Evolutionary conservation across 2,329 filamentous ascomycete genomes (phyloP), one percentile per base, ranked within the genome.

Genomic region (Botrytis cinerea): DNA sequence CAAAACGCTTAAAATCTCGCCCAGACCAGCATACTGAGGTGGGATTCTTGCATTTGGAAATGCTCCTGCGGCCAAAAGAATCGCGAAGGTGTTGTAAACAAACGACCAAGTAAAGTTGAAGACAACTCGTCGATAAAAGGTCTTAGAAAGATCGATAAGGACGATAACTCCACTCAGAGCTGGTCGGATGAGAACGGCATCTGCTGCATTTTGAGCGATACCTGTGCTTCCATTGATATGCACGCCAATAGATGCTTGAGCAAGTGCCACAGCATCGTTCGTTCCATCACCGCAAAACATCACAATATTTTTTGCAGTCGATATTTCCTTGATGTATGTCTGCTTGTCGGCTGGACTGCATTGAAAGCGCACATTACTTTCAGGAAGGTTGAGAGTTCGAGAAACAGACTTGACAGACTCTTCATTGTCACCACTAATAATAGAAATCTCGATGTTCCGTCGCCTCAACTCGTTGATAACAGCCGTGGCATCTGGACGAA

Each of bases 251-350:
- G 87, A 87, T 1, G 93, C 91, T 79, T 90, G 88, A 0, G 91
- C 89, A 3, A 95, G 85, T 0, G 93, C 93, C 4, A 89, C 85
- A 0, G 93, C 91, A 78, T 95, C 93, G 80, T 95, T 95, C 22
- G 91, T 94, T 2, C 93, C 93, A 77, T 95, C 93, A 48, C 93
- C 93, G 69, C 88, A 87, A 81, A 95, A 95, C 9, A 94, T 81
- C 28, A 93, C 87, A 1, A 86, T 66, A 20, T 32, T 54, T 20
- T 60, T 61, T 16, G 38, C 38, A n/a, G 70, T 60, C 20, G 43
- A 70, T 20, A 59, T 25, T 32, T 38, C n/a, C 63, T 78, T 59
- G 20, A 79, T 71, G 59, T 79, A 79, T 5, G 20, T 40, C 70
- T 77, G 75, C 61, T 80, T 79, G 14, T 77, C 75, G 10, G 28